Percentiles rank a stretch among this genome's conserved stretches.
These are phyloP conservation scores for Blastocladiella britannica DNA, from an alignment of 192 early-diverging fungal genomes.

Conservation along the genomic window DNA sequence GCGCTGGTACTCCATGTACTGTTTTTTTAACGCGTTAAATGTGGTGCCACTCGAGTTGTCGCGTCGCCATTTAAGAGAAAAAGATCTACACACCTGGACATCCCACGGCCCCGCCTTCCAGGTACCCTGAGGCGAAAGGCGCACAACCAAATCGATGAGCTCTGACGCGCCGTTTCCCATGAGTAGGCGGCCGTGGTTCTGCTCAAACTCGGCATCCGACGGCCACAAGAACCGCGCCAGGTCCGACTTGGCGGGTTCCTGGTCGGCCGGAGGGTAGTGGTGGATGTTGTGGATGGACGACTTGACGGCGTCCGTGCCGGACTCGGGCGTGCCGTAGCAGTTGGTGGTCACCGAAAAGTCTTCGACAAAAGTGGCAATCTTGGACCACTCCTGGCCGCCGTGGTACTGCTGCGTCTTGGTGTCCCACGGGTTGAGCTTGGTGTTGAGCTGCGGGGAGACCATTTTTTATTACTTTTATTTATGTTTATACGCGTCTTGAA, in stretches of 20 bases:
- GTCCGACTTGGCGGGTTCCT: conserved; percentile 69
- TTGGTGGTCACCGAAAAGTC: conserved; percentile 86
- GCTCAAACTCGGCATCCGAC: conserved; percentile 13
- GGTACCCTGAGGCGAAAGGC: conserved; percentile 46
- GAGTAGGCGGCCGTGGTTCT: conserved; percentile 41
- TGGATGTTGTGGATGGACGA: conserved; percentile 37
- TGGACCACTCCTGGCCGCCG: conserved; percentile 66
- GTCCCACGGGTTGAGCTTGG: conserved; percentile 37
- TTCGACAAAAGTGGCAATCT: conserved; percentile 70
- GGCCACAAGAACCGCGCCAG: conserved; percentile 67
- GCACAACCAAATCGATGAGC: conserved; percentile 70
- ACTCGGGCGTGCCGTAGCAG: conserved; percentile 55
- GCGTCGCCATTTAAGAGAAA: neutral
- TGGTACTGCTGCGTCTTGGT: conserved; percentile 73
- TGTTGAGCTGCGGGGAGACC: too few species aligned
- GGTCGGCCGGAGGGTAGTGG: conserved; percentile 80
- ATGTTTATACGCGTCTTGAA: too few species aligned
- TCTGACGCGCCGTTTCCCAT: conserved; percentile 80
- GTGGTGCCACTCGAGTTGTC: neutral
- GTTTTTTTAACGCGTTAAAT: neutral
- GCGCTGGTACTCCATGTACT: conserved; percentile 82
- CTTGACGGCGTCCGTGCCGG: conserved; percentile 39
- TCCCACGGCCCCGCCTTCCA: conserved; percentile 75
- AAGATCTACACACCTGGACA: conserved; percentile 27
- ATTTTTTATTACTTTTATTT: too few species aligned